Base-by-base conservation (phyloP, 2,329 filamentous ascomycete species). In the Periconia digitata region DNA sequence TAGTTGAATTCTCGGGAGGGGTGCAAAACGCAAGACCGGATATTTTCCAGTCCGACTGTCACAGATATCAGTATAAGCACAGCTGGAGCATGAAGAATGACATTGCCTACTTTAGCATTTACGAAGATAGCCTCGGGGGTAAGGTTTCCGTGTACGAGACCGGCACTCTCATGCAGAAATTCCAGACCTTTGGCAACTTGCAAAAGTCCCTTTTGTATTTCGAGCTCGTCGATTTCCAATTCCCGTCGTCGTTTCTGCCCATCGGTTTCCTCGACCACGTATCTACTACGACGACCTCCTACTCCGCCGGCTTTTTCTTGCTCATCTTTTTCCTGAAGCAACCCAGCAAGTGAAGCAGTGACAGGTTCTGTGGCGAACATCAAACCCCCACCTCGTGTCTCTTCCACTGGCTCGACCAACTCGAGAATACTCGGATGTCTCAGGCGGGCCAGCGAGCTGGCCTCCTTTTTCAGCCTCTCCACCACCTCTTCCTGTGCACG, bases 281-380 rank as follows among this genome's bases (percentile, higher is more conserved):
- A 94, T 59, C 90, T 85, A 69, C 89, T 91, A 3, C 85, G 79
- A 51, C 90, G 79, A 10, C 88, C 85, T 35, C 86, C 84, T 0
- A 83, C 79, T 7, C 88, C 85, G 32, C 85, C 83, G 13, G 79
- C 75, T 50, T 82, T 80, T 69, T 96, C 91, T 66, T 92, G 86
- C 7, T 90, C 87, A 67, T 96, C 92, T 72, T 96, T 96, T 54
- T 96, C 92, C 57, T 86, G 83, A 42, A 99, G 69, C 24, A 96
- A 69, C 18, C 86, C 86, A 15, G 89, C 85, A 44, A 99, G 78
- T n/a, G 91, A 96, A 6, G 91, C 87, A 1, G 91, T 94, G 27
- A 99, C 88, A 1, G 86, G 82, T 69, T 99, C 94, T 0, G 94
- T 96, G 21, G 91, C 92, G 74, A 99, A 99, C 79, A 96, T 95